A percentile compares a stretch with the other conserved stretches of the same genome.
Conservation (phyloP, 2,329 filamentous ascomycete species). For the Aspergillus luchuensis region DNA sequence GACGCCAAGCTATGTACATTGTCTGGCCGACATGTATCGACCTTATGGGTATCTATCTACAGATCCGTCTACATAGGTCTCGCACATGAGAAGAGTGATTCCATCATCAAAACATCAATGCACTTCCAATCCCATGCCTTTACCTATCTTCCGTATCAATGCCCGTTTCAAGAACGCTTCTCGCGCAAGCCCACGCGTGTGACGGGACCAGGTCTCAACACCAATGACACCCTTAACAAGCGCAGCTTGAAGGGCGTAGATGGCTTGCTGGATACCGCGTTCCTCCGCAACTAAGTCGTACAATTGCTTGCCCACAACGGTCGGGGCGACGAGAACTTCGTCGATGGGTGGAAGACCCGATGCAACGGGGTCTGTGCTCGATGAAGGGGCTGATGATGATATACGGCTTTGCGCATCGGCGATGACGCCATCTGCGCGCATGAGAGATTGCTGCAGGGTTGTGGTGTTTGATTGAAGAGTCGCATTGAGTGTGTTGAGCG, state of each 20-base stretch:
- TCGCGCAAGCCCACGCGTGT: constrained; percentile 50
- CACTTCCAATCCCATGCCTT: constrained; percentile 48
- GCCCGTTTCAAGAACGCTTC: constrained; percentile 52
- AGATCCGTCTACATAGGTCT: neutral
- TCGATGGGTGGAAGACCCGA: constrained; percentile 72
- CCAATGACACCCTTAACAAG: constrained; percentile 49
- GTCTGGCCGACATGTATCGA: neutral
- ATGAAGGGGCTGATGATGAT: constrained; percentile 25
- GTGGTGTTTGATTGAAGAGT: constrained; percentile 75
- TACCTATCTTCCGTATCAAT: constrained; percentile 49
- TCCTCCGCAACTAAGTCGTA: constrained; percentile 90
- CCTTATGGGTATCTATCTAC: neutral
- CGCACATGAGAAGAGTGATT: neutral
- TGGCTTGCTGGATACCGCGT: constrained; percentile 78
- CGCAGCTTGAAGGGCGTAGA: constrained; percentile 63
- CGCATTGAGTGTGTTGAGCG: constrained; percentile 69
- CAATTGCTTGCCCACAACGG: constrained; percentile 87
- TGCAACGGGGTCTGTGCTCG: constrained; percentile 35
- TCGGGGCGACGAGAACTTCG: constrained; percentile 89
- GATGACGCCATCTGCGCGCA: constrained; percentile 77
- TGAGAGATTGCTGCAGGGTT: constrained; percentile 75
- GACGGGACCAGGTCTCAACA: constrained; percentile 49
- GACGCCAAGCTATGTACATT: neutral
- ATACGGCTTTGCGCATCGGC: constrained; percentile 66
- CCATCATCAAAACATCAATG: neutral